Base-by-base conservation (phyloP, 2,329 filamentous ascomycete genomes). In the Cadophora sp. region DNA sequence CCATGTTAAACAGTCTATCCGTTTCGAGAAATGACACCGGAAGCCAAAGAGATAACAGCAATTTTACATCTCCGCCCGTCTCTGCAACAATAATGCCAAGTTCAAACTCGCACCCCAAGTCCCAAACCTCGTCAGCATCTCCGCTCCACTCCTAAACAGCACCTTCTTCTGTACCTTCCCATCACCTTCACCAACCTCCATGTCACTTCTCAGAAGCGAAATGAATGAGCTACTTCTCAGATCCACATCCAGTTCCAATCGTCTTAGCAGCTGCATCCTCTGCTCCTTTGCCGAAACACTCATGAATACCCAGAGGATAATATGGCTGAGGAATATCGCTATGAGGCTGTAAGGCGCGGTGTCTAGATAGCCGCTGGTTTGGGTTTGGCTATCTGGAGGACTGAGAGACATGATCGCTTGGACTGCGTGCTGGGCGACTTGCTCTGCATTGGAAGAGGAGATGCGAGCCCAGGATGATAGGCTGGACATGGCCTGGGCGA, bases 101-200 rank as follows among this genome's bases (percentile, higher is more conserved):
- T 73, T 73, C 43, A 74, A 55, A 34, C 69, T 64, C 2, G 67
- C 69, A 40, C 70, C 72, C 73, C 72, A 76, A 61, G 73, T 76
- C 1, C 71, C 72, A 37, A 72, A 50, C 9, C 63, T 56, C 26
- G 66, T 74, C 43, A 75, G 37, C 53, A 72, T 72, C 63, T 75
- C 73, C 14, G 74, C 71, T 3, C 70, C 73, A 69, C 64, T 73
- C 43, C 69, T 71, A 22, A 75, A 72, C 40, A 75, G 29, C 0
- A 73, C 51, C 31, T 67, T 72, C 19, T 69, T 55, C 4, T 62
- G 65, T 11, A 60, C 48, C 27, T 29, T 46, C 27, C 27, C 48
- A 50, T 61, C 22, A 14, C 46, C 31, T 7, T 56, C 46, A 37
- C 67, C 65, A 9, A 67, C 3, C 4, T 63, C 65, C 6, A 66